Evolutionary conservation across 1,284 basidiomycete genomes (phyloP), one percentile per base, ranked within the genome.

Genomic region (Tetrapyrgos nigripes): DNA sequence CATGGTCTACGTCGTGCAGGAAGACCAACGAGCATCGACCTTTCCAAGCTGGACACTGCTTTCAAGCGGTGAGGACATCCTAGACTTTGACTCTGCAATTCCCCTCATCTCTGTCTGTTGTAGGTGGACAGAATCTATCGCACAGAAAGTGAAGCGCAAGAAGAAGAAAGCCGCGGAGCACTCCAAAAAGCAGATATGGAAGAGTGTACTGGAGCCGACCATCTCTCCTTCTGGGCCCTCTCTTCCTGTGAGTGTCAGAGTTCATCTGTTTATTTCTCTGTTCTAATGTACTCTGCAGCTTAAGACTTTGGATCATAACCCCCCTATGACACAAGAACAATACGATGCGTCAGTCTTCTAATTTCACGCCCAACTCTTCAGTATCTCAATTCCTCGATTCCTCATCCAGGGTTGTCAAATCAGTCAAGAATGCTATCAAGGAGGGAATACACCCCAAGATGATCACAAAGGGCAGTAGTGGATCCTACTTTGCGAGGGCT

Each of bases 361-460:
- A 19, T 10, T 31, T 24, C n/a, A 48, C 47, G 29, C 24, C 13
- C 6, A 40, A n/a, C 37, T 40, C 27, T 31, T 50, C 26, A 48
- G 13, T 17, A 6, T 35, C 33, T 19, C 48, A 2, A 48, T n/a
- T 27, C 26, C 28, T 5, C 23, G 28, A 13, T 44, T 6, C 35
- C 56, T 55, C 14, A 53, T 3, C 28, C 55, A 92, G 89, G 50
- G 68, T 91, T 13, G 84, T 86, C 11, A 77, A 86, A 65, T 83
- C 85, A 43, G 87, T 94, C 28, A 86, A 83, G 66, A 78, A 74
- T 56, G 89, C 92, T 11, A 92, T 96, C 66, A 63, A 76, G 4
- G 87, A 88, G 33, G 92, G 91, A 14, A 82, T 93, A 48, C 92
- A 96, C 66, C 94, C 94, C 2, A 93, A 93, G 71, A 91, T 96